phyloP scores from a whole-genome alignment of 2,329 filamentous ascomycete genomes.

The Arthrobotrys musiformis region DNA sequence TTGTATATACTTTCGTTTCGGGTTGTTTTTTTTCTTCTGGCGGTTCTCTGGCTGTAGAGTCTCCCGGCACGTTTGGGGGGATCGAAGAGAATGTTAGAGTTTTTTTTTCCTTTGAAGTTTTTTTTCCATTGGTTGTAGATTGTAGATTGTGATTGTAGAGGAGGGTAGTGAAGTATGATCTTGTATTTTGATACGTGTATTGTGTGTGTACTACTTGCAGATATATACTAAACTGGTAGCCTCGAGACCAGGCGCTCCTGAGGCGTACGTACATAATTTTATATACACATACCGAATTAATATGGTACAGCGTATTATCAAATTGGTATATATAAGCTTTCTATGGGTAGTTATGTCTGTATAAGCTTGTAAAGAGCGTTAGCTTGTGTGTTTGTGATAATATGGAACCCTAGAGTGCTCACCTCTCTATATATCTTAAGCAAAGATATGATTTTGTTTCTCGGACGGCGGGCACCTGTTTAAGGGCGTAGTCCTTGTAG shows the following conservation, averaged over 20 bases:
- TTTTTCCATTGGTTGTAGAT: neutral
- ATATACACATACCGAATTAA: neutral
- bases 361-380: too few relatives aligned
- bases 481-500: neutral
- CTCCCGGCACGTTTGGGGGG: neutral
- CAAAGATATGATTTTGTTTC: neutral
- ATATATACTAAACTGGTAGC: too few relatives aligned
- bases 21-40: slow-evolving; percentile 2
- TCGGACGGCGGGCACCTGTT: too few relatives aligned
- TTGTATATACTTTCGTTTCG: slow-evolving; percentile 28
- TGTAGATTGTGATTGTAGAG: neutral
- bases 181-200: too few relatives aligned
- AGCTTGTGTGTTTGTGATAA: too few relatives aligned
- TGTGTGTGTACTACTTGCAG: too few relatives aligned
- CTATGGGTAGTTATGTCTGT: too few relatives aligned
- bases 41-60: slow-evolving; percentile 8
- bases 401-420: too few relatives aligned
- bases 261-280: neutral
- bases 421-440: neutral
- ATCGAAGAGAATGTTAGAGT: neutral
- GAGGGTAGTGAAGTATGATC: neutral
- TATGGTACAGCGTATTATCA: too few relatives aligned
- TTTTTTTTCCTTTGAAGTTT: slow-evolving; percentile 18
- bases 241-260: too few relatives aligned
- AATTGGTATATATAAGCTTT: too few relatives aligned